Evolutionary conservation across 805 yeast genomes (phyloP), one percentile per base, ranked within the genome.

Genomic region (Dipodascus albidus): DNA sequence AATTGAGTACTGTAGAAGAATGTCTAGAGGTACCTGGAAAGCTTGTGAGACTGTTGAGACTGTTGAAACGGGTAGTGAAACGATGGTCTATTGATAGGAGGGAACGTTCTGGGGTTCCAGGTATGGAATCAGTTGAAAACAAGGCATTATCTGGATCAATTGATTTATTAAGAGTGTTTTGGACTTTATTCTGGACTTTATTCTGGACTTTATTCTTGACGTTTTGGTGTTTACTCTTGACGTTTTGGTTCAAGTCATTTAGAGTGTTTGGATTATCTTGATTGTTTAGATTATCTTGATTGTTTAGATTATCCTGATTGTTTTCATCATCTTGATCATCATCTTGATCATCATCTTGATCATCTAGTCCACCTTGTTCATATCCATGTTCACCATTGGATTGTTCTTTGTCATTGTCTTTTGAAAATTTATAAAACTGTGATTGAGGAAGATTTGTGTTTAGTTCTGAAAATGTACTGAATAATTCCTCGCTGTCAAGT

Each of bases 1-100:
- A 23, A 56, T 41, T 19, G 57, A 52, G 31, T 4, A 22, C 24
- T 6, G 33, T 11, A 27, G 33, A 27, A 11, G 33, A 11, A 47
- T 6, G 27, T 19, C 49, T 4, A 9, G 31, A 22, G 31, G 23
- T 11, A 19, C 31, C n/a, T 4, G 49, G 49, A 6, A 17, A 9
- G 24, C 31, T 19, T 17, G 22, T 9, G n/a, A 6, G n/a, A n/a
- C 24, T 47, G n/a, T 8, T 4, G 4, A 47, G 14, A 19, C 31
- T 22, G 31, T 23, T 47, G 24, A 47, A 23, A n/a, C 49, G 49
- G n/a, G 49, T 47, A 22, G 24, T 21, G 19, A 47, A 47, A 6
- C 49, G 49, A 15, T 47, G 49, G 31, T 47, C 49, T 14, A 47
- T 47, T 4, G 49, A 47, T 3, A 22, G 31, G 23, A 47, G 49